Percentiles rank a stretch among this genome's conserved stretches.
phyloP scores from a whole-genome alignment of 192 early-diverging fungal species.

The Phycomyces blakesleeanus region DNA sequence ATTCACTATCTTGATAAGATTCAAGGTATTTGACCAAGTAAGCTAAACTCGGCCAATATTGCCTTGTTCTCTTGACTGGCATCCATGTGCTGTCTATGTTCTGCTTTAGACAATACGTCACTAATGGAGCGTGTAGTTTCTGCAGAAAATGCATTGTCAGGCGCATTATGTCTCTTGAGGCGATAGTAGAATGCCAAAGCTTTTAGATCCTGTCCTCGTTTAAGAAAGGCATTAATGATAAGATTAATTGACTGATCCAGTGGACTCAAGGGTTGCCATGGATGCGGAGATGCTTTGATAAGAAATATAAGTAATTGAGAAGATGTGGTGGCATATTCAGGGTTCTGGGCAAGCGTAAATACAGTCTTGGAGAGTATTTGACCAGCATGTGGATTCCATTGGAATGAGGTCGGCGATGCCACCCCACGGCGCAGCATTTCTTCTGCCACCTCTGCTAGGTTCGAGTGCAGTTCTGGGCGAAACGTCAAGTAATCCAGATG shows the following conservation, averaged over 20 bases:
- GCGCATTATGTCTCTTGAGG: not conserved
- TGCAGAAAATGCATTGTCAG: slow-evolving; percentile 11
- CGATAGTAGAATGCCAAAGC: slow-evolving; percentile 22
- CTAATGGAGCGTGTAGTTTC: not conserved
- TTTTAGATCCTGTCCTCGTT: slow-evolving; percentile 18
- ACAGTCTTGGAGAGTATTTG: not conserved
- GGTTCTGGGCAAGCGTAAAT: not conserved
- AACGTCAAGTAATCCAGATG: slow-evolving; percentile 11
- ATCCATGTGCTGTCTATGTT: not conserved
- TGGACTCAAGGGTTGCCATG: not conserved
- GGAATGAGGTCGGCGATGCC: not conserved
- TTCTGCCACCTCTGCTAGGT: not conserved
- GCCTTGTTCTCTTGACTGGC: not conserved
- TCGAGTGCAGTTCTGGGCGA: not conserved
- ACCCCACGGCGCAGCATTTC: not conserved
- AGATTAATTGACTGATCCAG: not conserved
- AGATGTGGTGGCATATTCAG: not conserved
- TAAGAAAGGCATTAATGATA: slow-evolving; percentile 8
- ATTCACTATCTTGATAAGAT: not conserved
- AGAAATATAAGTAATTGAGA: slow-evolving; percentile 15
- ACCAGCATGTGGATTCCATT: too few species aligned
- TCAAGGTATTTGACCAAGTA: not conserved
- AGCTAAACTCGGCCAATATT: slow-evolving; percentile 1
- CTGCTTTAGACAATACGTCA: not conserved
- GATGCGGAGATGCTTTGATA: not conserved